Conservation (phyloP, 2,329 filamentous ascomycete genomes). For the Thermomyces lanuginosus region DNA sequence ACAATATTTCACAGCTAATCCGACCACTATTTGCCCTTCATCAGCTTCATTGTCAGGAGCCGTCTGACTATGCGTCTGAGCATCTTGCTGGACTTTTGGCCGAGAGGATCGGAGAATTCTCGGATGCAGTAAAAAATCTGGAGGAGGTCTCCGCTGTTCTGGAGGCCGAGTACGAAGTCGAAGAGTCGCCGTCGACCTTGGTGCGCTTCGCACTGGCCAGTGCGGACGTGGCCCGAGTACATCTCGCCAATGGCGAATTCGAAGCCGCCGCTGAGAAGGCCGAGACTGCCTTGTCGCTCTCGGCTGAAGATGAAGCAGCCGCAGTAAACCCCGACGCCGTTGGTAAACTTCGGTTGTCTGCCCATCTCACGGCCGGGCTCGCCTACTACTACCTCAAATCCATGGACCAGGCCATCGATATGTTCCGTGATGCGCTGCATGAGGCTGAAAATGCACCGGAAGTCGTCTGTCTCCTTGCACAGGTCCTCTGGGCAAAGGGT, state of each 20-base stretch:
- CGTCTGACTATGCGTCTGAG: slow-evolving; percentile 52
- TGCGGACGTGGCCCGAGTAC: slow-evolving; percentile 69
- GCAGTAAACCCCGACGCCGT: slow-evolving; percentile 47
- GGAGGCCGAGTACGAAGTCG: slow-evolving; percentile 69
- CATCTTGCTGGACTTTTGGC: slow-evolving; percentile 69
- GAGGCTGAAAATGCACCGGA: slow-evolving; percentile 66
- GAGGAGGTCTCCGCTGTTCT: slow-evolving; percentile 50
- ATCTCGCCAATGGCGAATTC: slow-evolving; percentile 53
- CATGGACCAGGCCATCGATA: slow-evolving; percentile 53
- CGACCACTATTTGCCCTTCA: slow-evolving; percentile 78
- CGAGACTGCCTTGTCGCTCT: slow-evolving; percentile 63
- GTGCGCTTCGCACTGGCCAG: slow-evolving; percentile 67
- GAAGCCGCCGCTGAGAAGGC: slow-evolving; percentile 60
- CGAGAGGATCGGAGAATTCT: slow-evolving; percentile 59
- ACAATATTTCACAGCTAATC: slow-evolving; percentile 48
- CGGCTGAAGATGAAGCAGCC: slow-evolving; percentile 52
- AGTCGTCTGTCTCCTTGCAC: slow-evolving; percentile 70
- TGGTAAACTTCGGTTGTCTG: slow-evolving; percentile 58
- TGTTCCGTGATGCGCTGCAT: slow-evolving; percentile 63
- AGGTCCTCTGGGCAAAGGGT: slow-evolving; percentile 86
- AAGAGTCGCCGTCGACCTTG: slow-evolving; percentile 59
- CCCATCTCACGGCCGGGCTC: slow-evolving; percentile 70
- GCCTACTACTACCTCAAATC: slow-evolving; percentile 57
- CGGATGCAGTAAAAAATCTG: slow-evolving; percentile 47
- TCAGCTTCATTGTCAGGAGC: slow-evolving; percentile 57